Percentiles rank a stretch among this genome's conserved stretches.
Evolutionary conservation across 2,329 filamentous ascomycete species (phyloP).

Genomic region (Myriosclerotinia scirpicola): DNA sequence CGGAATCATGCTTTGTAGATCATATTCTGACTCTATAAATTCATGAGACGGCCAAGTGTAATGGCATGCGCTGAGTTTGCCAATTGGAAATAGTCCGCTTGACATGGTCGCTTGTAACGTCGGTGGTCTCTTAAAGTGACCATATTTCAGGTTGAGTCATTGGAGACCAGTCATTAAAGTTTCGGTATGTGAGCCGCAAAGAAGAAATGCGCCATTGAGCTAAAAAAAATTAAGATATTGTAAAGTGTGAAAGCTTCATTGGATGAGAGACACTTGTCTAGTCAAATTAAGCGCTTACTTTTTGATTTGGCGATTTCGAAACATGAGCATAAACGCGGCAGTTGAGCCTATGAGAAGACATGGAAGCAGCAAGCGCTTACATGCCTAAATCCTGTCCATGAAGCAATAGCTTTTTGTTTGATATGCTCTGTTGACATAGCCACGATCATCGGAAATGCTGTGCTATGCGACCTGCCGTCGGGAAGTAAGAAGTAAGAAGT

Average conservation of each 20-base stretch:
- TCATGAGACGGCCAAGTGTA: slow-evolving; percentile 39
- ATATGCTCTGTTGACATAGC: slow-evolving; percentile 7
- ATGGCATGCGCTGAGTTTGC: slow-evolving; percentile 38
- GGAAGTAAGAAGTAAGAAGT: neutral
- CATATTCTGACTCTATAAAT: slow-evolving; percentile 38
- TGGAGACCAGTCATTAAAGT: slow-evolving; percentile 18
- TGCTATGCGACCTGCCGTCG: neutral
- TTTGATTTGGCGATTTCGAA: slow-evolving; percentile 2
- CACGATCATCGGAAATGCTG: slow-evolving; percentile 4
- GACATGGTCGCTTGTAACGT: slow-evolving; percentile 27
- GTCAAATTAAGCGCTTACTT: slow-evolving; percentile 17
- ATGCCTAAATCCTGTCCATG: neutral
- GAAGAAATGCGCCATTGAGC: slow-evolving; percentile 14
- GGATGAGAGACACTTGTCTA: slow-evolving; percentile 12
- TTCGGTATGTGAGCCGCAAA: slow-evolving; percentile 13
- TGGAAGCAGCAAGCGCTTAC: neutral
- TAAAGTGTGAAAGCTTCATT: slow-evolving; percentile 3
- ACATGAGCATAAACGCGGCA: slow-evolving; percentile 6
- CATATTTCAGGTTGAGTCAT: slow-evolving; percentile 8
- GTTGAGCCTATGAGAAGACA: slow-evolving; percentile 2
- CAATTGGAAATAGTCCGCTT: slow-evolving; percentile 34
- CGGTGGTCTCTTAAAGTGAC: slow-evolving; percentile 19
- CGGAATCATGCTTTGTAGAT: slow-evolving; percentile 21
- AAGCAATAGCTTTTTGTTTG: neutral
- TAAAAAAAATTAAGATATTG: neutral